Evolutionary conservation across 2,329 filamentous ascomycete genomes (phyloP).

Genomic region (Fusarium multiceps): DNA sequence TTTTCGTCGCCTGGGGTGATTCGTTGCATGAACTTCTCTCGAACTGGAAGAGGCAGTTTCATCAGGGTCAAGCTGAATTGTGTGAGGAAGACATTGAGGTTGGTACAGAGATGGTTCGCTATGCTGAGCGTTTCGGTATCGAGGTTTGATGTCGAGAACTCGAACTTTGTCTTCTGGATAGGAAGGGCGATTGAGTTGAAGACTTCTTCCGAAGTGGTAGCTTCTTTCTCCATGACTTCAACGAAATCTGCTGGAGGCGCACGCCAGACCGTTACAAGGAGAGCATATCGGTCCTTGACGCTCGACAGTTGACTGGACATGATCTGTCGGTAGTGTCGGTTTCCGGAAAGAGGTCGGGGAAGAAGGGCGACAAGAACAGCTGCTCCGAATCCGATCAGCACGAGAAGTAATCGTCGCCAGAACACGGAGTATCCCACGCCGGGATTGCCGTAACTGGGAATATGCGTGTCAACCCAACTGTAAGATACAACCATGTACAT

Average conservation of each 20-base stretch:
- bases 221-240: conserved; percentile 16
- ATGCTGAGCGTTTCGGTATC: conserved; percentile 17
- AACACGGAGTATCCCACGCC: conserved; percentile 20
- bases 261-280: conserved; percentile 13
- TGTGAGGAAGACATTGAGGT: conserved; percentile 17
- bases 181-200: conserved; percentile 16
- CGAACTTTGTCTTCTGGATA: conserved; percentile 17
- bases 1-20: conserved; percentile 15
- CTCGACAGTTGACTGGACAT: conserved; percentile 16
- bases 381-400: conserved; percentile 16
- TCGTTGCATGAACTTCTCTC: conserved; percentile 10
- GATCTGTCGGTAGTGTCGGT: conserved; percentile 16
- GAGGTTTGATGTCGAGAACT: conserved; percentile 23
- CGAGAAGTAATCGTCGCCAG: conserved; percentile 21
- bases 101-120: conserved; percentile 14
- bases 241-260: conserved; percentile 5
- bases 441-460: conserved; percentile 27
- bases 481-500: conserved; percentile 37
- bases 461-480: conserved; percentile 39
- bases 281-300: conserved; percentile 15
- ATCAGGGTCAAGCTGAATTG: conserved; percentile 19
- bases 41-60: conserved; percentile 10
- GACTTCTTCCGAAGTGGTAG: conserved; percentile 8
- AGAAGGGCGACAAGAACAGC: conserved; percentile 16
- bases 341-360: conserved; percentile 7